phyloP scores from a whole-genome alignment of 1,139 yeast species.

The Hyphopichia khmerensis region DNA sequence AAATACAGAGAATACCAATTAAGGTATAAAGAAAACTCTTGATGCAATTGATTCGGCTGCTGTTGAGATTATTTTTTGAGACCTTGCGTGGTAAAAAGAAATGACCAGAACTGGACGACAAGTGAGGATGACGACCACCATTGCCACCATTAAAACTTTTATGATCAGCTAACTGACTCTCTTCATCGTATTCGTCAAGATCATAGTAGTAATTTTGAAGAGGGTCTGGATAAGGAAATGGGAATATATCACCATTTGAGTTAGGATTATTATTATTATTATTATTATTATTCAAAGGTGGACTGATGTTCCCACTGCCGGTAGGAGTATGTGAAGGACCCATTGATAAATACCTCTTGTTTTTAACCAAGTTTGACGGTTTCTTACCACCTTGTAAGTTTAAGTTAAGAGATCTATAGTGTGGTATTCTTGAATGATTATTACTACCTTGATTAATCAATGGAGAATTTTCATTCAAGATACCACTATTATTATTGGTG shows the following conservation, averaged over 20 bases:
- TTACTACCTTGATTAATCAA: slow-evolving; percentile 27
- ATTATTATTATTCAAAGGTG: slow-evolving; percentile 8
- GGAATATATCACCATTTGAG: slow-evolving; percentile 34
- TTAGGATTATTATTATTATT: slow-evolving; percentile 8
- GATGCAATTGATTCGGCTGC: slow-evolving; percentile 33
- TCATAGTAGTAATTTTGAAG: slow-evolving; percentile 35
- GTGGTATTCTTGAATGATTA: slow-evolving; percentile 28
- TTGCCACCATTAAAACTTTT: slow-evolving; percentile 1
- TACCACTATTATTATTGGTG: slow-evolving; percentile 17
- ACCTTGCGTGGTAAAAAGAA: slow-evolving; percentile 33
- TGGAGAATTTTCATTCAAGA: slow-evolving; percentile 31
- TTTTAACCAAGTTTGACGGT: slow-evolving; percentile 21
- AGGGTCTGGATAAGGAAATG: slow-evolving; percentile 56
- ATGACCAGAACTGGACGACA: slow-evolving; percentile 20
- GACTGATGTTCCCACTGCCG: background rate
- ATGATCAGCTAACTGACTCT: slow-evolving; percentile 15
- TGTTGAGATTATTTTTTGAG: slow-evolving; percentile 17
- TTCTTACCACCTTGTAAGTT: slow-evolving; percentile 27
- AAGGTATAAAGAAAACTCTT: slow-evolving; percentile 58
- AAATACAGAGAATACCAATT: slow-evolving; percentile 51
- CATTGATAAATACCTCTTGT: slow-evolving; percentile 39
- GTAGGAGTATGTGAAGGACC: slow-evolving; percentile 22
- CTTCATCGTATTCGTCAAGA: slow-evolving; percentile 44
- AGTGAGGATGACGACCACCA: slow-evolving; percentile 15
- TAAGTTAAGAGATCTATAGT: slow-evolving; percentile 43